Evolutionary conservation across 1,139 yeast genomes (phyloP), one percentile per base, ranked within the genome.

Genomic region (Yamadazyma sp.): DNA sequence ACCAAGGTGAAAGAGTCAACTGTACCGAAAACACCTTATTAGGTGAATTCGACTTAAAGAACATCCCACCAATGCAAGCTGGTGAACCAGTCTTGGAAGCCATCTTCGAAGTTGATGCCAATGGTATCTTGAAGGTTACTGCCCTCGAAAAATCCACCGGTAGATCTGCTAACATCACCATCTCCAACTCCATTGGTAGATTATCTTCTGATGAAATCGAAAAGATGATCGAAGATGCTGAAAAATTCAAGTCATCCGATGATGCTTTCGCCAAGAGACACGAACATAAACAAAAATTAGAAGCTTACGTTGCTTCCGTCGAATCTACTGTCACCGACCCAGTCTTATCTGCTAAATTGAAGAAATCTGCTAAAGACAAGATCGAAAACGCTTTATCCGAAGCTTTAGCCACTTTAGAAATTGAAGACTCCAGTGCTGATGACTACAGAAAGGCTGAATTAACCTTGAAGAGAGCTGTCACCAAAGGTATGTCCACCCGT

Each of bases 91-190:
- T 89, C 75, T 87, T 89, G 59, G 97, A 89, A 75, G 96, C 91
- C 54, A 88, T 96, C 47, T 89, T 89, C 61, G 95, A 88, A 58
- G 75, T 89, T 58, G 97, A 89, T 65, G 96, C 96, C 50, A 88
- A 88, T 63, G 97, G 97, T 73, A 89, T 89, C 66, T 77, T 92
- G 75, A 92, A 92, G 91, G 98, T 92, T 65, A 91, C 98, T 63
- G 98, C 98, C 61, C 87, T 89, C 65, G 98, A 92, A 82, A 92
- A 92, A 80, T 88, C 97, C 54, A 92, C 98, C 58, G 98, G 98
- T 74, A 89, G 95, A 77, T 83, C 98, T 57, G 96, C 98, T 67
- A 92, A 92, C 95, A 92, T 92, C 69, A 92, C 98, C 75, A 92
- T 92, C 83, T 88, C 98, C 58, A 92, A 92, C 94, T 95, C 98